phyloP scores from a whole-genome alignment of 164 flowering plant species.

The Warburgia ugandensis region DNA sequence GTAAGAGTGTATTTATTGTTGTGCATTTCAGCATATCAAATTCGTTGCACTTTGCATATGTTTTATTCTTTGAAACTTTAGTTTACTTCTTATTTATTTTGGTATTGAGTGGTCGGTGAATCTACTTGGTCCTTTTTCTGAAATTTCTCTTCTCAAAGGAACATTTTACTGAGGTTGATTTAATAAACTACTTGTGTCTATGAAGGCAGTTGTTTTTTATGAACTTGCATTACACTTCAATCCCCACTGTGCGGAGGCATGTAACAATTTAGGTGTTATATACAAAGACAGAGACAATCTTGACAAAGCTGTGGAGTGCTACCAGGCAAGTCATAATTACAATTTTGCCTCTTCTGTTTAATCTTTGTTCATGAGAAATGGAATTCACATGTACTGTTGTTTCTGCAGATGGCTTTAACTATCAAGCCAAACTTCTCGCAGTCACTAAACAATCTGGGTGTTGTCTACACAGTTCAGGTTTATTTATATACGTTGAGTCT shows the following conservation, averaged over 20 bases:
- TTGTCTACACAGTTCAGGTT: slow-evolving; percentile 99
- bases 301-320: slow-evolving; percentile 98
- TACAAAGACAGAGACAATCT: slow-evolving; percentile 98
- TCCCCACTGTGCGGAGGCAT: slow-evolving; percentile 98
- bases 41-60: neutral
- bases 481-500: slow-evolving; percentile 1
- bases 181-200: slow-evolving; percentile 12
- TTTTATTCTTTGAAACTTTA: neutral
- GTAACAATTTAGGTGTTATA: slow-evolving; percentile 96
- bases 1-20: neutral
- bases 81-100: neutral
- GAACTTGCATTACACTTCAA: slow-evolving; percentile 98
- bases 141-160: slow-evolving; percentile 1
- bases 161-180: slow-evolving; percentile 4
- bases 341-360: neutral
- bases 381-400: neutral
- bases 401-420: slow-evolving; percentile 76
- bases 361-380: neutral
- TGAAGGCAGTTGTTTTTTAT: slow-evolving; percentile 94
- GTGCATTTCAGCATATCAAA: neutral
- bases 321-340: slow-evolving; percentile 50
- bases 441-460: slow-evolving; percentile 97
- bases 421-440: slow-evolving; percentile 97
- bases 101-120: neutral
- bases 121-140: neutral